Percentiles rank a stretch among this genome's conserved stretches.
phyloP scores from a whole-genome alignment of 2,329 filamentous ascomycete species.

The Apiospora saccharicola region DNA sequence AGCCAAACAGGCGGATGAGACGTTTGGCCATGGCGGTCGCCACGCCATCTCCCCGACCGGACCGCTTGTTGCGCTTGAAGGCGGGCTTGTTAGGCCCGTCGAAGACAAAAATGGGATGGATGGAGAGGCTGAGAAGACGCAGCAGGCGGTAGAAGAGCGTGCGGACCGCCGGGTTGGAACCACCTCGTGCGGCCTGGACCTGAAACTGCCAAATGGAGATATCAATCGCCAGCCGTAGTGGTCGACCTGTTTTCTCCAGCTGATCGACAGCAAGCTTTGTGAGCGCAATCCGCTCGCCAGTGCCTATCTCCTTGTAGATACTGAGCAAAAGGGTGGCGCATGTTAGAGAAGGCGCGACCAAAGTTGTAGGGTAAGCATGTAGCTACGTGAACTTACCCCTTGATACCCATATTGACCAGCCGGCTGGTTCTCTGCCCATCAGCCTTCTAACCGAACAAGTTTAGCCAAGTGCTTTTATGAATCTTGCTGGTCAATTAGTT shows the following conservation, averaged over 20 bases:
- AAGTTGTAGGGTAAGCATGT: no score
- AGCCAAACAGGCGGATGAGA: slow-evolving; percentile 84
- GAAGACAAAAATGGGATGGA: slow-evolving; percentile 89
- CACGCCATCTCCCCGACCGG: slow-evolving; percentile 69
- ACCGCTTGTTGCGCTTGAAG: slow-evolving; percentile 87
- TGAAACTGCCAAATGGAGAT: slow-evolving; percentile 98
- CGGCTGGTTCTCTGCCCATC: background rate
- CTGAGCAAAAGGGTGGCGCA: slow-evolving; percentile 51
- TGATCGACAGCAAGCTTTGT: slow-evolving; percentile 83
- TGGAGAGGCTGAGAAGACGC: slow-evolving; percentile 76
- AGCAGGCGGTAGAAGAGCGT: slow-evolving; percentile 93
- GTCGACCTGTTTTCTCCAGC: slow-evolving; percentile 72
- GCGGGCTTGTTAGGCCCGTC: slow-evolving; percentile 85
- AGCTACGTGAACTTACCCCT: slow-evolving; percentile 55
- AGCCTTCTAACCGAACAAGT: background rate
- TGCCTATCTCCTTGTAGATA: slow-evolving; percentile 88
- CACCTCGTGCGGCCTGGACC: slow-evolving; percentile 80
- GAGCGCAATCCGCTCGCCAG: slow-evolving; percentile 80
- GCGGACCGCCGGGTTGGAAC: slow-evolving; percentile 86
- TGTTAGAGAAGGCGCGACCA: background rate
- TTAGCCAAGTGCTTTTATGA: background rate
- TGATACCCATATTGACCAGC: slow-evolving; percentile 65
- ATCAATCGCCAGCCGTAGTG: slow-evolving; percentile 88
- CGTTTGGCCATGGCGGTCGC: slow-evolving; percentile 82
- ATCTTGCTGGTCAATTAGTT: background rate